A percentile compares a stretch with the other conserved stretches of the same genome.
Conservation (phyloP, 2,329 filamentous ascomycete species). For the Fusarium haematococcum region DNA sequence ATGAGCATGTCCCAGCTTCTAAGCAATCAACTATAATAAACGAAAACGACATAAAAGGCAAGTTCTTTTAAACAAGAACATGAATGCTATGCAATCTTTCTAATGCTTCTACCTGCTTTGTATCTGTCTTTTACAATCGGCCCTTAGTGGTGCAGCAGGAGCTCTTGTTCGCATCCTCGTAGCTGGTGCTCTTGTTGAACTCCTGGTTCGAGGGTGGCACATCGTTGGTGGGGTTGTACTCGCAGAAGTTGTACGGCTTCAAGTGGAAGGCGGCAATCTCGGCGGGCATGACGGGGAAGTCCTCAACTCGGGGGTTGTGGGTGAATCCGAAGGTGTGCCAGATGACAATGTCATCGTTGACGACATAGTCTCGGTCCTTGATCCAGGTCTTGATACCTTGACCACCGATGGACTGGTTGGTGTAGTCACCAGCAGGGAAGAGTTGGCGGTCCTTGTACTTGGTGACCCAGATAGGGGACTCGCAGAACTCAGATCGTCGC, state of each 20-base stretch:
- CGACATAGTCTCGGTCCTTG: conserved; percentile 57
- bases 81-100: neutral
- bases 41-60: neutral
- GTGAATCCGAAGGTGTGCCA: conserved; percentile 93
- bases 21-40: neutral
- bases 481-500: conserved; percentile 55
- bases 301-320: conserved; percentile 67
- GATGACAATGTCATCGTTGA: conserved; percentile 83
- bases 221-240: conserved; percentile 60
- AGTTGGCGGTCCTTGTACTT: conserved; percentile 45
- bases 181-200: conserved; percentile 20
- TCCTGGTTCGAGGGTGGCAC: conserved; percentile 10
- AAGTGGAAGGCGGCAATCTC: conserved; percentile 62
- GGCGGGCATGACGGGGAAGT: conserved; percentile 75
- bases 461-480: conserved; percentile 58
- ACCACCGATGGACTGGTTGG: conserved; percentile 62
- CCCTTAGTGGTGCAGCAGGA: neutral
- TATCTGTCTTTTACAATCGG: neutral
- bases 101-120: neutral
- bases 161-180: conserved; percentile 8
- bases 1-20: neutral
- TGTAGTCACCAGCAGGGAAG: conserved; percentile 56
- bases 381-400: conserved; percentile 46
- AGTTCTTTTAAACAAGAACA: neutral
- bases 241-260: conserved; percentile 64